Evolutionary conservation across 345 rosid species (phyloP), one percentile per base, ranked within the genome.

Genomic region (Eutrema japonicum): DNA sequence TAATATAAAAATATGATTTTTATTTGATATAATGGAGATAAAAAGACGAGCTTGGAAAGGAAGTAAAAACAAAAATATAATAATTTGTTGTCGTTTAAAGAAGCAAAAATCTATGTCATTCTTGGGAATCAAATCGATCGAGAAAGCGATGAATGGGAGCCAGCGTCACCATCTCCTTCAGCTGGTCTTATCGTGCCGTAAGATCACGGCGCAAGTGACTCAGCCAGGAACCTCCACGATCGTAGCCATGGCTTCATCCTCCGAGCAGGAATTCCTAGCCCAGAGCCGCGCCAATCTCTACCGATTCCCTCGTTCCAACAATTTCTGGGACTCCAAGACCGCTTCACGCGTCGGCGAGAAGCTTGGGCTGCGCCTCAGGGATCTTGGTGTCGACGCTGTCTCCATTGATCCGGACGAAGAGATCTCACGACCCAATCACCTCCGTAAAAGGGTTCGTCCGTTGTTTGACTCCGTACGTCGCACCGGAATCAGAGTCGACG

Each of bases 261-360:
- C 95, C 57, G 91, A 88, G 64, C 87, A 85, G 9, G 96, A 88
- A 30, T 93, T 89, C 77, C 75, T 85, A 8, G 79, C 90, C n/a
- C 82, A 66, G 53, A 82, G 68, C 83, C 93, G 92, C 41, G 78
- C 87, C 70, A 84, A 82, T 63, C 90, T 86, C 85, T 76, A 71
- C 71, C 82, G 88, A 10, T 78, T 85, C 67, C 98, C 87, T 35
- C 84, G 82, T 30, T 71, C 81, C 47, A 83, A 68, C 76, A 74
- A 77, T 49, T 63, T 74, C 76, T 87, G 93, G 96, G 92, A 89
- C 77, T 80, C 92, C 32, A 85, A 79, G 43, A 79, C 79, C 38
- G 96, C 92, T 1, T 83, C 88, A n/a, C 88, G 88, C 61, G 96
- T 93, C 60, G 98, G 98, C n/a, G 92, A 88, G 84, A 88, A 88